phyloP scores from a whole-genome alignment of 495 filamentous ascomycete genomes.

The Venustampulla echinocandica region DNA sequence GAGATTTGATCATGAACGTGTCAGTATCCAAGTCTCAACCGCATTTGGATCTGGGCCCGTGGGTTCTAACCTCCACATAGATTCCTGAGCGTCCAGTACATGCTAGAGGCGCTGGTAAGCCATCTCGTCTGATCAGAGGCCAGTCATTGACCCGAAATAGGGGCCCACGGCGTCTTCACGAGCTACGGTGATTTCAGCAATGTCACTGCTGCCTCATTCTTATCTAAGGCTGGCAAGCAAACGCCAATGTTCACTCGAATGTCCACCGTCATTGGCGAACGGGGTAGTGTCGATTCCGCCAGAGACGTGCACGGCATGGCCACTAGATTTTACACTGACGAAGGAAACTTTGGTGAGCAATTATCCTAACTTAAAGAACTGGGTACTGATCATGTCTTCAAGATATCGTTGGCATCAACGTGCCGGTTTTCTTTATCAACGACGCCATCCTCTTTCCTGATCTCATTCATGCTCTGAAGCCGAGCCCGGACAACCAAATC shows the following conservation, averaged over 20 bases:
- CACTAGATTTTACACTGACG: slow-evolving; percentile 64
- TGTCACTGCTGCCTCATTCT: slow-evolving; percentile 65
- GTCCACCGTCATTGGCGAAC: slow-evolving; percentile 65
- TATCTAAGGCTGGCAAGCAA: slow-evolving; percentile 51
- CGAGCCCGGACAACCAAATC: slow-evolving; percentile 57
- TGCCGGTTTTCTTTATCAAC: slow-evolving; percentile 68
- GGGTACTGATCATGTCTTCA: slow-evolving; percentile 5
- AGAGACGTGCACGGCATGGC: slow-evolving; percentile 74
- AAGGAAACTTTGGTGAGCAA: slow-evolving; percentile 61
- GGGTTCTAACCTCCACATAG: not conserved
- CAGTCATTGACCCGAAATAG: no score
- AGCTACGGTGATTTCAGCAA: slow-evolving; percentile 75
- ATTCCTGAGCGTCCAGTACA: slow-evolving; percentile 39
- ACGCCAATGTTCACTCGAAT: slow-evolving; percentile 69
- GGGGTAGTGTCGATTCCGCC: slow-evolving; percentile 60
- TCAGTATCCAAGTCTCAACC: no score
- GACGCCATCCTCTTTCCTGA: slow-evolving; percentile 68
- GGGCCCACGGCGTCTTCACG: slow-evolving; percentile 74
- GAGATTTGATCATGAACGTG: slow-evolving; percentile 73
- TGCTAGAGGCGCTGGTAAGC: slow-evolving; percentile 46
- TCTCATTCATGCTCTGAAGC: slow-evolving; percentile 69
- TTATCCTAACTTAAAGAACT: not conserved
- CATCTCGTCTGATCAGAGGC: no score
- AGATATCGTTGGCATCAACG: slow-evolving; percentile 73
- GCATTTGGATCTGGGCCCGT: not conserved